Percentiles rank a stretch among this genome's conserved stretches.
phyloP scores from a whole-genome alignment of 78 protist species.

The Dictyostelium discoideum region DNA sequence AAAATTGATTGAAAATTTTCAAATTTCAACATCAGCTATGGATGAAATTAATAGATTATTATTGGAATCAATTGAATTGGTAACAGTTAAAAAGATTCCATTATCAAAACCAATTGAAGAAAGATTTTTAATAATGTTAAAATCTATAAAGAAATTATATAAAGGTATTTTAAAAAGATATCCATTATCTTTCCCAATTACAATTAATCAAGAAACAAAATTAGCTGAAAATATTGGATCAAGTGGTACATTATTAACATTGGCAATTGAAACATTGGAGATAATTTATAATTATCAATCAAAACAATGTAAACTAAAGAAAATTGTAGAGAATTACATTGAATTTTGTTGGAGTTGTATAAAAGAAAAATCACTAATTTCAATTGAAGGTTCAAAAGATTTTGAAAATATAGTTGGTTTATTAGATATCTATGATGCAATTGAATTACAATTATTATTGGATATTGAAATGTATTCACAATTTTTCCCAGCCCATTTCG shows the following conservation, averaged over 20 bases:
- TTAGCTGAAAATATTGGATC: neutral
- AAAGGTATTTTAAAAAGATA: neutral
- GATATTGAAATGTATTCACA: slow-evolving; percentile 45
- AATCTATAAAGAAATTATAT: neutral
- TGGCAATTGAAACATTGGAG: slow-evolving; percentile 8
- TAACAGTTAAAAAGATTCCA: neutral
- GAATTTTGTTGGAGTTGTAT: slow-evolving; percentile 9
- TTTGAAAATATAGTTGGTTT: slow-evolving; percentile 48
- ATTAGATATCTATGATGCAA: slow-evolving; percentile 43
- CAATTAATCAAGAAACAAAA: neutral
- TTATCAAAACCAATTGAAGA: neutral
- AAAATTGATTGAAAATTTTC: neutral
- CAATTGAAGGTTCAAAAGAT: slow-evolving; percentile 24
- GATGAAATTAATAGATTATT: neutral
- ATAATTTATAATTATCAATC: neutral
- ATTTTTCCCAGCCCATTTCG: neutral
- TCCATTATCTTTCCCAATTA: slow-evolving; percentile 41
- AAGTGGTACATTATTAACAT: slow-evolving; percentile 29
- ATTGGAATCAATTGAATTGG: neutral
- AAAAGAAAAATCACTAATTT: slow-evolving; percentile 21
- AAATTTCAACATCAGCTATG: neutral
- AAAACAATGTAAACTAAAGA: neutral
- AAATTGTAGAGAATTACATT: neutral
- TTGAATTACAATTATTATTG: slow-evolving; percentile 18
- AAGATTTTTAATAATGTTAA: neutral